These are phyloP conservation scores for Vararia minispora DNA, from an alignment of 768 basidiomycete species.

Conservation along the genomic window DNA sequence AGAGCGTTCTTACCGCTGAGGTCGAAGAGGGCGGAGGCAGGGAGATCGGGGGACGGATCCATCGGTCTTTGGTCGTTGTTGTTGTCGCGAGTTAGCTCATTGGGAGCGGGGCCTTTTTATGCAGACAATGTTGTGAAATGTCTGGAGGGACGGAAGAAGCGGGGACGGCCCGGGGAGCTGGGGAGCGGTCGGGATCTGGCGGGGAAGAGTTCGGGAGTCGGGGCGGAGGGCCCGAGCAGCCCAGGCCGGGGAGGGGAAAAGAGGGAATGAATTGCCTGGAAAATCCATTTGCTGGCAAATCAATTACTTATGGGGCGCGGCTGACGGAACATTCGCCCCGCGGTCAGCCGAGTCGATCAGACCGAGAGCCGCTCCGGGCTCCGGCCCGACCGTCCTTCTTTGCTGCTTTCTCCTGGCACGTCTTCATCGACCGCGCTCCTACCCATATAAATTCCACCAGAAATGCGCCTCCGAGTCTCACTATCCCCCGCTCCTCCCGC, in stretches of 20 bases:
- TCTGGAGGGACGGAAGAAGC: neutral
- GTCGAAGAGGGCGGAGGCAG: constrained; percentile 50
- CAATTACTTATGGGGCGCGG: no score
- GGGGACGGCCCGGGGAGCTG: neutral
- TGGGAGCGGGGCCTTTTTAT: neutral
- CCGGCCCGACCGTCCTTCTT: no score
- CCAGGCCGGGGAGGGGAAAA: no score
- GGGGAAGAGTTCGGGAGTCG: neutral
- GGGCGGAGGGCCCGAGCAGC: constrained; percentile 9
- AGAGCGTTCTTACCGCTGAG: constrained; percentile 58
- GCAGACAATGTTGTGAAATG: neutral
- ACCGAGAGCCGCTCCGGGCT: no score
- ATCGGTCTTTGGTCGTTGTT: constrained; percentile 20
- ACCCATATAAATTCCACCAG: no score
- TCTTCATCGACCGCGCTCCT: no score
- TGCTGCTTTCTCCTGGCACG: constrained; percentile 12
- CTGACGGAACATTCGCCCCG: constrained; percentile 27
- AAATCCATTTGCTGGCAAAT: no score
- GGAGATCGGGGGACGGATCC: constrained; percentile 41
- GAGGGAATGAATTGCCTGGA: no score
- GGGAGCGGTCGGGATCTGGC: neutral
- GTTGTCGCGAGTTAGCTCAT: no score
- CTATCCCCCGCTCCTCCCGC: no score
- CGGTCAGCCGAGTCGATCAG: constrained; percentile 1
- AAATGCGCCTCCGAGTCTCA: constrained; percentile 5